Percentiles rank a stretch among this genome's conserved stretches.
phyloP scores from a whole-genome alignment of 768 basidiomycete species.

The Epithele typhae region DNA sequence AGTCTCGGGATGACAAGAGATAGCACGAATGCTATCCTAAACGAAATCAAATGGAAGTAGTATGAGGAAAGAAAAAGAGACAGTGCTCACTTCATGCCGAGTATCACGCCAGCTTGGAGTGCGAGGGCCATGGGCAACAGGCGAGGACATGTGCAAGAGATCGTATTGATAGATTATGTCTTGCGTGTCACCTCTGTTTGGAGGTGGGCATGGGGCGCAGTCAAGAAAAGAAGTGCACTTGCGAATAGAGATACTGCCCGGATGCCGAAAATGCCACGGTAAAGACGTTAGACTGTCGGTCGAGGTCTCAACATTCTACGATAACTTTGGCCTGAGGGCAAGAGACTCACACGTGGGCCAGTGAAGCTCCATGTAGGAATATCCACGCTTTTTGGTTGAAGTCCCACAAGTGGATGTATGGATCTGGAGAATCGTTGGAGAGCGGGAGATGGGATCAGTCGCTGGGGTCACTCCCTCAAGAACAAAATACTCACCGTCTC shows the following conservation, averaged over 20 bases:
- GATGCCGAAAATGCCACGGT: conserved; percentile 65
- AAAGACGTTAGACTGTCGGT: conserved; percentile 61
- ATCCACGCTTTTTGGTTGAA: conserved; percentile 28
- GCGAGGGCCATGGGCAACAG: background rate
- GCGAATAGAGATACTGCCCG: conserved; percentile 65
- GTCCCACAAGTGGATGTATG: conserved; percentile 31
- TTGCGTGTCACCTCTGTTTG: conserved; percentile 23
- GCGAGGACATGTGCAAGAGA: conserved; percentile 7
- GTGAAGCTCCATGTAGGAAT: conserved; percentile 24
- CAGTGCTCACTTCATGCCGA: conserved; percentile 24
- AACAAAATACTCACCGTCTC: conserved; percentile 27
- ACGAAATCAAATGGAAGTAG: background rate
- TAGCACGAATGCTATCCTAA: conserved; percentile 61
- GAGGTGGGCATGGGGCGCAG: no score
- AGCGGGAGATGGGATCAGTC: background rate
- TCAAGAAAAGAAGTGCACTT: conserved; percentile 23
- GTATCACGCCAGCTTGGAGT: conserved; percentile 7
- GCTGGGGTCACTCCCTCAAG: background rate
- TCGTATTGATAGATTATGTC: conserved; percentile 22
- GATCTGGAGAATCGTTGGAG: conserved; percentile 20
- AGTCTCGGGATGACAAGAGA: conserved; percentile 61
- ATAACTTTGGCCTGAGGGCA: background rate
- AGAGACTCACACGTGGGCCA: conserved; percentile 24
- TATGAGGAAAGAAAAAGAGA: background rate
- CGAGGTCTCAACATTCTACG: background rate